A percentile compares a stretch with the other conserved stretches of the same genome.
Evolutionary conservation across 306 rosid genomes (phyloP).

Genomic region (Purshia tridentata): DNA sequence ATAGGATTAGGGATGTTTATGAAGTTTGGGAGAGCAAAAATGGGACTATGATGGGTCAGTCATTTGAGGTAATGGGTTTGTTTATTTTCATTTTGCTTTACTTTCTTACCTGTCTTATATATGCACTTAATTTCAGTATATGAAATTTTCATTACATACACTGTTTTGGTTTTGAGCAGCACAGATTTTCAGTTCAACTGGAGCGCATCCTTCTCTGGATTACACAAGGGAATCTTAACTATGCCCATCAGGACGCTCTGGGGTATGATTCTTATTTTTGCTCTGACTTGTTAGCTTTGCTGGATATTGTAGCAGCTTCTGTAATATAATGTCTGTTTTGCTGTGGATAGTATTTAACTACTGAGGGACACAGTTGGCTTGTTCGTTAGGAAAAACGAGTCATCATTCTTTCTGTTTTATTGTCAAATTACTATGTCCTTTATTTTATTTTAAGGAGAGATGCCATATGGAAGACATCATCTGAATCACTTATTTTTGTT

Average conservation of each 20-base stretch:
- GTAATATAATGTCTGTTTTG: neutral
- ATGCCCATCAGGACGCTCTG: conserved; percentile 50
- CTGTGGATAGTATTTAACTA: neutral
- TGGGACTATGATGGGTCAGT: conserved; percentile 47
- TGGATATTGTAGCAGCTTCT: conserved; percentile 14
- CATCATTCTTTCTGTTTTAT: neutral
- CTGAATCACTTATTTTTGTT: conserved; percentile 18
- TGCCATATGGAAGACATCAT: neutral
- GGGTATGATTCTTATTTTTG: conserved; percentile 42
- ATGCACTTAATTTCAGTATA: neutral
- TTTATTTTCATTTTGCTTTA: conserved; percentile 7
- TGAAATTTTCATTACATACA: neutral
- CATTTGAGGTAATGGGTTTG: conserved; percentile 45
- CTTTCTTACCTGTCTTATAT: neutral
- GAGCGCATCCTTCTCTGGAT: conserved; percentile 61
- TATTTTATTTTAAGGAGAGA: neutral
- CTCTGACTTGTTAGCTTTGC: conserved; percentile 3
- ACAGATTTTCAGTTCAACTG: conserved; percentile 45
- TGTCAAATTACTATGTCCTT: neutral
- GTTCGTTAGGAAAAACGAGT: neutral
- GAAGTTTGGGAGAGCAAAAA: conserved; percentile 66
- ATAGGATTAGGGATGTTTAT: conserved; percentile 47
- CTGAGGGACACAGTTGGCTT: neutral
- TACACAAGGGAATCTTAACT: conserved; percentile 45
- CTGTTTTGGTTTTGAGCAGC: conserved; percentile 52